phyloP scores from a whole-genome alignment of 169 alveolate species.

The Theileria equi region DNA sequence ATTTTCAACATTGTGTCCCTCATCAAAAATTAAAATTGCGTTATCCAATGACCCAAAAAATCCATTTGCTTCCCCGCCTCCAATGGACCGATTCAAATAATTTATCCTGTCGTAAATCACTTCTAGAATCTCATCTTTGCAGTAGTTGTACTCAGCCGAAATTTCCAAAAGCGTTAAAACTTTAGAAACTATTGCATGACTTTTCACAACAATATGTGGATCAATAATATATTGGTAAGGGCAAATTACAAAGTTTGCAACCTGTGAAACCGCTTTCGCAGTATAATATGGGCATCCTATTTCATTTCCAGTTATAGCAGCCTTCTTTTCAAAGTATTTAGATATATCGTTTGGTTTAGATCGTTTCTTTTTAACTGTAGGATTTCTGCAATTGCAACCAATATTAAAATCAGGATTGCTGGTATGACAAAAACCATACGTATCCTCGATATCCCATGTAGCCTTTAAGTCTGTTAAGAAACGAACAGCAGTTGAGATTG shows the following conservation, averaged over 20 bases:
- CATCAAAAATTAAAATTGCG: slow-evolving; percentile 87
- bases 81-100: slow-evolving; percentile 81
- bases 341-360: not conserved
- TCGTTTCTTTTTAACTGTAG: not conserved
- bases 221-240: slow-evolving; percentile 46
- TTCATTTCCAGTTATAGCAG: not conserved
- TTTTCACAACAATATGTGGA: slow-evolving; percentile 18
- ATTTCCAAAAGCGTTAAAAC: slow-evolving; percentile 49
- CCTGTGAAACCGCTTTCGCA: slow-evolving; percentile 43
- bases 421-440: not conserved
- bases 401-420: not conserved
- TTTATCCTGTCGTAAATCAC: slow-evolving; percentile 76
- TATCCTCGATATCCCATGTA: slow-evolving; percentile 47
- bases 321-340: not conserved
- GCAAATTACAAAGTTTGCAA: slow-evolving; percentile 47
- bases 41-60: slow-evolving; percentile 73
- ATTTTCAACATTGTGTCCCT: slow-evolving; percentile 90
- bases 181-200: not conserved
- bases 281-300: slow-evolving; percentile 52
- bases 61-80: no score
- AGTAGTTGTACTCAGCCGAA: slow-evolving; percentile 77
- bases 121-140: slow-evolving; percentile 75
- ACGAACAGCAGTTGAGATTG: slow-evolving; percentile 19
- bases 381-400: not conserved
- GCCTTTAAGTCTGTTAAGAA: slow-evolving; percentile 1